Base-by-base conservation (phyloP, 2,329 filamentous ascomycete species). In the Cordyceps javanica region DNA sequence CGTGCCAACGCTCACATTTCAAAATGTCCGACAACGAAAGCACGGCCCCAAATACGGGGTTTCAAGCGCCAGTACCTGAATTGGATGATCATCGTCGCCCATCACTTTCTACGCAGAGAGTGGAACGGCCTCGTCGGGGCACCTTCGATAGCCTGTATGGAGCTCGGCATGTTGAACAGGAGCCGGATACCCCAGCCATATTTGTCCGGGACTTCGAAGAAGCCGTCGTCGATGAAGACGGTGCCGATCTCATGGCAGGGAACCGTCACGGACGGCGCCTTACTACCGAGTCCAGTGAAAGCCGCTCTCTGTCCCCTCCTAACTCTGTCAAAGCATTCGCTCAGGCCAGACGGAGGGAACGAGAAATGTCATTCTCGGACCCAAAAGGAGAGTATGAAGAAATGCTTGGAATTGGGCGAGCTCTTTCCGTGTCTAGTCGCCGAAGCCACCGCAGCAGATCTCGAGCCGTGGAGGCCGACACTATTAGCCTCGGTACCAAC, bases 291-390 rank as follows among this genome's bases (percentile, higher is more conserved):
- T 82, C 82, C 1, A 71, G 77, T 25, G 80, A 82, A 23, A 83
- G 82, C 49, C 82, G 90, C 57, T 91, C 90, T 1, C 77, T 83
- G 2, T 97, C 94, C 6, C 93, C 93, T 11, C 94, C 94, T 8
- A 99, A 97, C 72, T 99, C 94, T 0, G 91, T 99, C 53, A 96
- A 97, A 71, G 94, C 94, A 4, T 99, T 99, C 72, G 94, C 94
- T 19, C 90, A 94, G 67, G 90, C 90, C 57, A 88, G 91, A 52
- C 89, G 91, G 59, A 87, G 92, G 59, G 90, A 93, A 68, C 88
- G 92, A 44, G 90, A 86, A 60, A 69, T 80, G 68, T 86, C 80
- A 23, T 75, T 80, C 61, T 82, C 79, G 16, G 82, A 81, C 61
- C 67, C 71, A 57, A 70, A 68, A 57, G 67, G 68, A 19, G 74